phyloP scores from a whole-genome alignment of 768 basidiomycete species.

The Infundibulicybe gibba region DNA sequence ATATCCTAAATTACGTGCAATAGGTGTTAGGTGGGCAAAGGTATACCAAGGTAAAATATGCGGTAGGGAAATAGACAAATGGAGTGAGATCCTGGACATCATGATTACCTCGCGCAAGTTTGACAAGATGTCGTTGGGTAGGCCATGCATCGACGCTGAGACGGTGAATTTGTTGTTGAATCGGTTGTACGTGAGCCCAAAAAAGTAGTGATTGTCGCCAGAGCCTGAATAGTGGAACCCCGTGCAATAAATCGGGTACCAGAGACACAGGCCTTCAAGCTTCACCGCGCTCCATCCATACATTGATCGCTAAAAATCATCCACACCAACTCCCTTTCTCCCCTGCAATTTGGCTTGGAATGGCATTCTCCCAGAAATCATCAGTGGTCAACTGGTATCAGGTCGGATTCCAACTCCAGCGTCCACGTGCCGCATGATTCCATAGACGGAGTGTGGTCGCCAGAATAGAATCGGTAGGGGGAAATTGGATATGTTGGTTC shows the following conservation, averaged over 20 bases:
- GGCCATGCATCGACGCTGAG: constrained; percentile 64
- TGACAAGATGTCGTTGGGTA: constrained; percentile 76
- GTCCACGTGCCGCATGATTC: constrained; percentile 39
- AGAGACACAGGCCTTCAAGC: constrained; percentile 63
- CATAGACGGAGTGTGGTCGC: constrained; percentile 44
- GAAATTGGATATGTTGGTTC: constrained; percentile 38
- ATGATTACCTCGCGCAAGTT: too few relatives aligned
- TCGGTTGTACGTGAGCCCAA: constrained; percentile 78
- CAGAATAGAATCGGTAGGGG: constrained; percentile 64
- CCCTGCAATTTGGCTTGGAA: constrained; percentile 62
- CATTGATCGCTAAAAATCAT: constrained; percentile 77
- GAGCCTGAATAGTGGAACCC: constrained; percentile 5
- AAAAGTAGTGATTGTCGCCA: constrained; percentile 27
- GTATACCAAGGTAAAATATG: too few relatives aligned
- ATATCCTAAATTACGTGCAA: too few relatives aligned
- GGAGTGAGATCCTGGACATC: too few relatives aligned
- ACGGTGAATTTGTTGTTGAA: constrained; percentile 76
- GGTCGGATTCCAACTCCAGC: constrained; percentile 56
- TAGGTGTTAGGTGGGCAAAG: too few relatives aligned
- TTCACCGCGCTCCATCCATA: constrained; percentile 74
- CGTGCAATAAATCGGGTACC: constrained; percentile 72
- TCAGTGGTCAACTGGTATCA: constrained; percentile 50
- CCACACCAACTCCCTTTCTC: too few relatives aligned
- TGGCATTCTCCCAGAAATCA: too few relatives aligned
- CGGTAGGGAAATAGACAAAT: too few relatives aligned